Evolutionary conservation across 2,329 filamentous ascomycete species (phyloP), one percentile per base, ranked within the genome.

Genomic region (Verticillium nonalfalfae): DNA sequence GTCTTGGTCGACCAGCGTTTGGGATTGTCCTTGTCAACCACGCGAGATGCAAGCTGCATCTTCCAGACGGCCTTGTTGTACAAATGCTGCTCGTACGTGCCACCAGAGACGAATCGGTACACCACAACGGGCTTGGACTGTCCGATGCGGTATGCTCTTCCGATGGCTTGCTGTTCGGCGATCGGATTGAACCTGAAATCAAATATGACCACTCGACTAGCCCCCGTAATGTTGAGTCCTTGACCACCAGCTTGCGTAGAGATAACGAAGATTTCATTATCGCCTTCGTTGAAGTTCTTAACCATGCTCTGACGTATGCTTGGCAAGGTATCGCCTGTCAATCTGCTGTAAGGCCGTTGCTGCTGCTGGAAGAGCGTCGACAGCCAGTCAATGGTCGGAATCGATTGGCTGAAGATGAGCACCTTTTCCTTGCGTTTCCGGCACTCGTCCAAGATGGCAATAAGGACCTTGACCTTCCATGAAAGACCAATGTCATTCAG

Each of bases 181-280:
- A 87, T 83, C 0, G 93, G 93, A 65, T 93, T 95, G 76, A 88
- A 97, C 63, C 82, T 81, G 69, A 90, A 91, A 71, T 97, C 93
- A 61, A 96, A 90, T 21, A 97, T 89, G 21, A 97, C 83, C 1
- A 97, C 90, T 21, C 93, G 85, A 71, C 93, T 97, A 1, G 93
- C 93, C 1, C 89, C 88, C 50, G 85, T 85, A 13, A 97, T 89
- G 63, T 97, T 97, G 58, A 97, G 79, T 0, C 93, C 93, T 1
- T 93, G 77, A 0, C 92, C 91, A 26, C 93, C 93, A 9, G 93
- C 91, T 63, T 75, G 86, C 1, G 92, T 97, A 0, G 92, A 96
- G 61, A 97, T 92, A 1, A 97, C 77, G 69, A 91, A 91, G 0
- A 96, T 79, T 31, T 86, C 81, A 1, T 75, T 72, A 2, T 74